Conservation (phyloP, 345 rosid genomes). For the Fremontodendron californicum region DNA sequence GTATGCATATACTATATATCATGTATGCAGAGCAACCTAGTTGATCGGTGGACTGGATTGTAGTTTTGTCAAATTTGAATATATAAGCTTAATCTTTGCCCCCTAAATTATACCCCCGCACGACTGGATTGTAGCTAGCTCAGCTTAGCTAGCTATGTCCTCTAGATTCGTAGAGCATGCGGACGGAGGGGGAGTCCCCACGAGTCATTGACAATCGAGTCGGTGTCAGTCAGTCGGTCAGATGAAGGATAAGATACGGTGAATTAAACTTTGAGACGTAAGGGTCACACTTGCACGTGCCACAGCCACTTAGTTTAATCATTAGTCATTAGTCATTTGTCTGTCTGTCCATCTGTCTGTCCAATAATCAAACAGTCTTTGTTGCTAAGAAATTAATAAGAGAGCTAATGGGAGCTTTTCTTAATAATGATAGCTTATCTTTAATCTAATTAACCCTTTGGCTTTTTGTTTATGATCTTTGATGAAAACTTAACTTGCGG, state of each 20-base stretch:
- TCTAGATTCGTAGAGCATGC: background rate
- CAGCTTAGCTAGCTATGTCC: background rate
- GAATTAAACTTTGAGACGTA: background rate
- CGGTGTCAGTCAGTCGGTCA: background rate
- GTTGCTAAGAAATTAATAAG: too few relatives aligned
- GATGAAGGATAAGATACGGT: background rate
- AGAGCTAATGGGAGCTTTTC: background rate
- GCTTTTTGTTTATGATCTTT: background rate
- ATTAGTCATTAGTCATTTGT: too few relatives aligned
- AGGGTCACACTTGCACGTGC: constrained; percentile 1
- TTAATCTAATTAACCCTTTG: background rate
- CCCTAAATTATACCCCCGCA: background rate
- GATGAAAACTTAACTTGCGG: background rate
- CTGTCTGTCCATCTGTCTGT: background rate
- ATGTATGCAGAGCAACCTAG: too few relatives aligned
- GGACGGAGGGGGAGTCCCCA: background rate
- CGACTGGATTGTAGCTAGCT: background rate
- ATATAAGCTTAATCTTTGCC: background rate
- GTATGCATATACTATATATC: too few relatives aligned
- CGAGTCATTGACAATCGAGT: background rate
- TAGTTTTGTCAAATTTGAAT: too few relatives aligned
- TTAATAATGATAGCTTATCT: background rate
- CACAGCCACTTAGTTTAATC: background rate
- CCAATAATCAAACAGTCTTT: background rate
- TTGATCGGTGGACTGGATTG: too few relatives aligned